Conservation (phyloP, 2,329 filamentous ascomycete species). For the Thelonectria discophora region DNA sequence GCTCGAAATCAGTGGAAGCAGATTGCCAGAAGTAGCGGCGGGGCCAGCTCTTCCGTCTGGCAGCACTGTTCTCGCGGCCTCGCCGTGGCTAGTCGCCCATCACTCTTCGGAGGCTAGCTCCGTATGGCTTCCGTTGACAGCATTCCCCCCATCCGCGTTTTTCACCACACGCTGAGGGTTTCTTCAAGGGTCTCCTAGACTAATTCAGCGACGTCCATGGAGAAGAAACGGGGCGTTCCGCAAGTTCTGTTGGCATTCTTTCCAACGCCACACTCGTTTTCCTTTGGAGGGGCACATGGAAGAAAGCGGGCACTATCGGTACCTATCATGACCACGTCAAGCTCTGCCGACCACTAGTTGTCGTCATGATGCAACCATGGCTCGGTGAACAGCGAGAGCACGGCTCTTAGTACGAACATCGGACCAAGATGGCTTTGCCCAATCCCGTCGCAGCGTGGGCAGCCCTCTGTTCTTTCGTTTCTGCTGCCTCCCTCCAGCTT, state of each 20-base stretch:
- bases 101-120: background rate
- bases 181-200: background rate
- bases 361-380: conserved; percentile 19
- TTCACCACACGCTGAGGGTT: background rate
- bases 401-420: background rate
- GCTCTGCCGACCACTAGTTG: background rate
- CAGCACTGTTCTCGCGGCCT: conserved; percentile 27
- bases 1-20: conserved; percentile 13
- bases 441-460: conserved; percentile 29
- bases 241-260: background rate
- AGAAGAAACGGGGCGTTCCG: background rate
- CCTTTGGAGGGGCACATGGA: background rate
- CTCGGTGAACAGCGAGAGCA: conserved; percentile 12
- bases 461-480: conserved; percentile 21
- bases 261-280: background rate
- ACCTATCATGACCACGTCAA: conserved; percentile 2
- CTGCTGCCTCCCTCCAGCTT: conserved; percentile 35
- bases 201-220: background rate
- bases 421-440: conserved; percentile 18
- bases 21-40: conserved; percentile 16
- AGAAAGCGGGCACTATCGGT: background rate
- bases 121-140: background rate
- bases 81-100: conserved; percentile 22
- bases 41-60: conserved; percentile 22
- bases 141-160: background rate